Base-by-base conservation (phyloP, 352 stramenopile genomes). In the Globisporangium recalcitrans region DNA sequence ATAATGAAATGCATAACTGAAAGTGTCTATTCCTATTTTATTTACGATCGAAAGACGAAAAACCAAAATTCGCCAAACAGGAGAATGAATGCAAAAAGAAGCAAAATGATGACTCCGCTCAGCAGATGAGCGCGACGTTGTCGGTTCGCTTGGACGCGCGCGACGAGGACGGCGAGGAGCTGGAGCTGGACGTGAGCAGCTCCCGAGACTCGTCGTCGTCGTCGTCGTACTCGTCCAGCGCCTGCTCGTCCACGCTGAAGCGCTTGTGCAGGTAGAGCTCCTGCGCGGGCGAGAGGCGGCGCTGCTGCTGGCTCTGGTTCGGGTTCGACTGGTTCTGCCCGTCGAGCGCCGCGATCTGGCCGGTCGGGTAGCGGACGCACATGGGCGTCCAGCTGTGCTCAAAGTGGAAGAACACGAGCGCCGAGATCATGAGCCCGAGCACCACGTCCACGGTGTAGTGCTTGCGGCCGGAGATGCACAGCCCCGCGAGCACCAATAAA, bases 401-500 rank as follows among this genome's bases (percentile, higher is more conserved):
- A 29, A 91, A 91, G 52, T 85, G 81, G 70, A 91, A 91, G 73
- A 87, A 91, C n/a, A 82, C 74, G 14, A 91, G 68, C 46, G 74
- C 73, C 26, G 79, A 79, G 44, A 91, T 72, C 40, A 91, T 72
- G 21, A 87, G 57, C 16, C 81, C 81, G 42, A 91, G 76, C 40
- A 88, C 78, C 6, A 91, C 75, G 63, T 91, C 81, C n/a, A 91
- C 81, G 6, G 82, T 88, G 68, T 91, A 91, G 62, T 91, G 82
- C 58, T 89, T 89, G 60, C 82, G 79, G 14, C 78, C 77, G 16
- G 79, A 73, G 55, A 91, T 80, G 51, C 78, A 88, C 19, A 91
- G 64, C 54, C 49, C 68, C 4, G 76, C 78, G 42, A 89, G 65
- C 13, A 82, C 63, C 26, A 73, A 32, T 29, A 91, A 51, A 63